These are phyloP conservation scores for Phytophthora parvispora DNA, from an alignment of 352 stramenopile species.

Conservation along the genomic window DNA sequence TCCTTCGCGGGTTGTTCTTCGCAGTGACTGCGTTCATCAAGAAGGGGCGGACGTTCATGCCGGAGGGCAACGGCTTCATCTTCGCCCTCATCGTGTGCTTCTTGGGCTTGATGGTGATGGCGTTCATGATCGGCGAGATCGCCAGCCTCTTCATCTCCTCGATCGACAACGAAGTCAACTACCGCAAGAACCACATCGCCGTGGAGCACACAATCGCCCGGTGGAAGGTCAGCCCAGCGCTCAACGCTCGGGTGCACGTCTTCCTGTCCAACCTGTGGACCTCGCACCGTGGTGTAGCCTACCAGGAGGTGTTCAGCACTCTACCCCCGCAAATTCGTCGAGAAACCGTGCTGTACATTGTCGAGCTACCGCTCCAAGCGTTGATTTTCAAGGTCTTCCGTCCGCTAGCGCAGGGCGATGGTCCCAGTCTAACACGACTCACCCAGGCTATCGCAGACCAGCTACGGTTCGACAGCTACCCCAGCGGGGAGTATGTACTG, in stretches of 20 bases:
- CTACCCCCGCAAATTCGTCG: slow-evolving; percentile 54
- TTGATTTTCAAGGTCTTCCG: slow-evolving; percentile 43
- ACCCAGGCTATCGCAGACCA: slow-evolving; percentile 24
- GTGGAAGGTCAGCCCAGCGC: slow-evolving; percentile 47
- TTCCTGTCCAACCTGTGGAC: slow-evolving; percentile 73
- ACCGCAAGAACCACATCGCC: slow-evolving; percentile 73
- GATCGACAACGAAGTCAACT: slow-evolving; percentile 72
- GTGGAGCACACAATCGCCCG: slow-evolving; percentile 58
- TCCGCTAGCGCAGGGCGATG: slow-evolving; percentile 21
- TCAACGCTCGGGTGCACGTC: slow-evolving; percentile 54
- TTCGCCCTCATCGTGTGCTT: slow-evolving; percentile 75
- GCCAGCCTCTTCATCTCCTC: slow-evolving; percentile 76
- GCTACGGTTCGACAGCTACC: slow-evolving; percentile 63
- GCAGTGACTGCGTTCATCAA: slow-evolving; percentile 71
- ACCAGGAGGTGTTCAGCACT: slow-evolving; percentile 61
- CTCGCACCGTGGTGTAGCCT: slow-evolving; percentile 60
- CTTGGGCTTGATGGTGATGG: slow-evolving; percentile 58
- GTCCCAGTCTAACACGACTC: slow-evolving; percentile 14
- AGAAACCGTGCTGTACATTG: slow-evolving; percentile 61
- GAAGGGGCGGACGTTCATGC: slow-evolving; percentile 53
- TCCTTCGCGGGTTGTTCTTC: slow-evolving; percentile 68
- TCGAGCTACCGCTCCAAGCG: slow-evolving; percentile 39
- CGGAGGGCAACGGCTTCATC: slow-evolving; percentile 37
- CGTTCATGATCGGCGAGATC: slow-evolving; percentile 80
- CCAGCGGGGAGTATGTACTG: slow-evolving; percentile 54